Evolutionary conservation across 768 basidiomycete genomes (phyloP), one percentile per base, ranked within the genome.

Genomic region (Pulveroboletus sp.): DNA sequence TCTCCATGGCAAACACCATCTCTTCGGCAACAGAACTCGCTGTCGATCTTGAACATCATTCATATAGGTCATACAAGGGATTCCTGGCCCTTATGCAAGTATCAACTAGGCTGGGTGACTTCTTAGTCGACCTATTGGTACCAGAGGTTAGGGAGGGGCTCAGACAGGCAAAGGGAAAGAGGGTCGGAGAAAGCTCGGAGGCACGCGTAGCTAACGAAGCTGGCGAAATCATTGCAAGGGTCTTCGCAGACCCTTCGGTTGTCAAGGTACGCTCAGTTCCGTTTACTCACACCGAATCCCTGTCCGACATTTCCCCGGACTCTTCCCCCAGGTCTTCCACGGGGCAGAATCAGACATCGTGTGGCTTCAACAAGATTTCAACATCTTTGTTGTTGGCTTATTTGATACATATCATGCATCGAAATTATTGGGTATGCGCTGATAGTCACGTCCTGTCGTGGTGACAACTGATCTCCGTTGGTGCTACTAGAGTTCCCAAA

Each of bases 321-420:
- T 14, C 13, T 45, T 6, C 26, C 10, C 24, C 1, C 51, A 93
- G 91, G 86, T 95, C 7, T 83, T 99, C 54, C 96, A 98, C 68
- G 95, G 96, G 26, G 91, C 95, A 1, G 88, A 93, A 33, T 89
- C 84, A 51, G 96, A 99, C 64, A 85, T 98, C 38, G 72, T 93
- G 6, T 98, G 96, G 96, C 78, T 98, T 15, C 95, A 99, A 65
- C 89, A 93, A 67, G 87, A 98, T 64, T 94, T 98, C 64, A 89
- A 89, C 51, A 63, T 98, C 8, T 98, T 92, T 68, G 75, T 98
- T 46, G 93, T 99, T 53, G 90, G 92, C 49, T 70, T 98, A n/a
- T 98, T 99, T 64, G 95, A 99, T 63, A 98, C 96, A 0, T 97
- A 82, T 66, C 93, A 98, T 57, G 95, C 94, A 1, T 93, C 94